Percentiles rank a stretch among this genome's conserved stretches.
phyloP scores from a whole-genome alignment of 139 green algal species.

The Closterium sp. region DNA sequence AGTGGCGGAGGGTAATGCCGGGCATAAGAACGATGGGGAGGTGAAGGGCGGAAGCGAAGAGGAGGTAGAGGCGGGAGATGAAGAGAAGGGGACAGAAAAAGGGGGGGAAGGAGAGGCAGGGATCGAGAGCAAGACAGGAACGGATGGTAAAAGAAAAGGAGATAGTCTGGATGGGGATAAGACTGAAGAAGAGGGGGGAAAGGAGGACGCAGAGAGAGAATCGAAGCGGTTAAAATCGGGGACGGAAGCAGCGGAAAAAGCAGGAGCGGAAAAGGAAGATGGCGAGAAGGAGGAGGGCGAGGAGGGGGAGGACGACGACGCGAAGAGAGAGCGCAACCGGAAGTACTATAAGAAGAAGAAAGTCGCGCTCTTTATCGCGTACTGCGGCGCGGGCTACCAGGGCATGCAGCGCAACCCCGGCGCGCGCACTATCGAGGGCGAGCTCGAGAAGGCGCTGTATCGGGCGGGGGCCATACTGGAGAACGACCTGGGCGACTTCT shows the following conservation, averaged over 20 bases:
- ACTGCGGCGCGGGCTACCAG: conserved; percentile 75
- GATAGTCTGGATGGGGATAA: background rate
- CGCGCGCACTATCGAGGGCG: conserved; percentile 78
- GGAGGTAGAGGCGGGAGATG: too few species aligned
- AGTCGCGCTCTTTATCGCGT: conserved; percentile 75
- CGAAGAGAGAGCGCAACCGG: background rate
- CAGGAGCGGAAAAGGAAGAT: background rate
- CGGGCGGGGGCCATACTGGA: conserved; percentile 70
- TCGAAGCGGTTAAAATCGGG: background rate
- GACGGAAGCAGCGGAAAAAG: background rate
- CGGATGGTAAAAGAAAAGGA: background rate
- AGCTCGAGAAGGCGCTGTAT: conserved; percentile 74
- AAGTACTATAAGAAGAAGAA: conserved; percentile 69
- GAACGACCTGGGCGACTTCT: conserved; percentile 68
- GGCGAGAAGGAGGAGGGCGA: background rate
- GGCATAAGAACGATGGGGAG: too few species aligned
- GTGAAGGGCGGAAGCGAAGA: too few species aligned
- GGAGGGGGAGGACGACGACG: background rate
- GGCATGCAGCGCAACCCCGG: conserved; percentile 90
- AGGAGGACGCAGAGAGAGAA: background rate
- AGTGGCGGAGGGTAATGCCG: too few species aligned
- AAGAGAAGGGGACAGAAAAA: background rate
- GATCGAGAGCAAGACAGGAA: too few species aligned
- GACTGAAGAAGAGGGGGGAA: background rate
- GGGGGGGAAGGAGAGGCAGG: background rate